Evolutionary conservation across 2,329 filamentous ascomycete species (phyloP), one percentile per base, ranked within the genome.

Genomic region (Fusarium decemcellulare): DNA sequence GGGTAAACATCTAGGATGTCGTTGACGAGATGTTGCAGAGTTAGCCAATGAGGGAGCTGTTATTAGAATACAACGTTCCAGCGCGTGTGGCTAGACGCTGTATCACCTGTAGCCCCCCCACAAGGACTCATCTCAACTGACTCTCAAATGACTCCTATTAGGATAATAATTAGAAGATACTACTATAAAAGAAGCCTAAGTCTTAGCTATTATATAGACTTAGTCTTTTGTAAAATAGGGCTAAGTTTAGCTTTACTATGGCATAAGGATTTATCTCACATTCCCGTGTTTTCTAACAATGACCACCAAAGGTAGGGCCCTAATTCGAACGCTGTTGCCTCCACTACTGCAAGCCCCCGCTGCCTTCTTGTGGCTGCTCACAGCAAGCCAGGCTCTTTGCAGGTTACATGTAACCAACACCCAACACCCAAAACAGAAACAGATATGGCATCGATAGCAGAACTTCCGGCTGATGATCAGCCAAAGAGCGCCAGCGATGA

Each of bases 401-500:
- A 70, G 59, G 54, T 70, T 67, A 39, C 69, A 71, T 65, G 44
- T 39, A 66, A 61, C 54, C 57, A 47, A 18, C 48, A 42, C 46
- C 23, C 42, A 46, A 18, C 32, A 32, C n/a, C 16, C 15, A 59
- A 52, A 57, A 6, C 39, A 39, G 51, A n/a, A 34, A 30, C 39
- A 42, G 32, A 34, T 39, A 58, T 37, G 67, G 52, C 44, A 30
- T 37, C 48, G 14, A 40, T 16, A 51, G 36, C 54, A 62, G 67
- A 67, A 54, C 32, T 30, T 3, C 65, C 66, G 59, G 58, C 52
- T 44, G 66, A 68, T 55, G 65, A 48, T 10, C 68, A 70, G 65
- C 67, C 71, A 5, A 74, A 74, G 70, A 75, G 72, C 40, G 73
- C 72, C 16, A 77, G 70, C 44, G 79, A 81, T 60, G 89, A 90